These are phyloP conservation scores for Boletales sp. DNA, from an alignment of 768 basidiomycete species.

Conservation along the genomic window DNA sequence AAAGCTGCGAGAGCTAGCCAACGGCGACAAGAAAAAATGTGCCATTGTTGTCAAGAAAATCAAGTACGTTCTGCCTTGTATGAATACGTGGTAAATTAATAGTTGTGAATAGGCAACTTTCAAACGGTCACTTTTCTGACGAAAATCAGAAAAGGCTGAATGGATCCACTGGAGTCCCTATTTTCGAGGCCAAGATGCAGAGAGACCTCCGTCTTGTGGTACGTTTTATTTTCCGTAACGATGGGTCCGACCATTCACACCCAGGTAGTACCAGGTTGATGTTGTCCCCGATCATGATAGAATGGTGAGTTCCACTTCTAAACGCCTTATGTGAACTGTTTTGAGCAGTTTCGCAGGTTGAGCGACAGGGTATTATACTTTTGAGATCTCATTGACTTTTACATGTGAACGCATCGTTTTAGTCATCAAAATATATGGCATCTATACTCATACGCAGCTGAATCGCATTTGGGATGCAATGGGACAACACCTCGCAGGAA, in stretches of 20 bases:
- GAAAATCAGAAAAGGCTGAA: slow-evolving; percentile 65
- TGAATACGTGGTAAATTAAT: not conserved
- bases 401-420: not conserved
- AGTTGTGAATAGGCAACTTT: slow-evolving; percentile 52
- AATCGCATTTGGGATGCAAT: slow-evolving; percentile 47
- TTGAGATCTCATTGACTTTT: not conserved
- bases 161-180: slow-evolving; percentile 45
- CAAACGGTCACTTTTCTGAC: slow-evolving; percentile 63
- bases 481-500: slow-evolving; percentile 38
- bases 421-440: slow-evolving; percentile 50
- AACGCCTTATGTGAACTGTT: not conserved
- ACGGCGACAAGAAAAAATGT: slow-evolving; percentile 45
- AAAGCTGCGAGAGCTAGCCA: slow-evolving; percentile 46
- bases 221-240: slow-evolving; percentile 13
- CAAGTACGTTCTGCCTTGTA: slow-evolving; percentile 37
- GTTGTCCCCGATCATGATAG: slow-evolving; percentile 38
- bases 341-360: slow-evolving; percentile 28
- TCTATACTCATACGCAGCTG: slow-evolving; percentile 48
- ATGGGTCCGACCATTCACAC: not conserved
- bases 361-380: slow-evolving; percentile 34
- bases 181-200: slow-evolving; percentile 70
- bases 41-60: slow-evolving; percentile 65
- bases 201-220: slow-evolving; percentile 50
- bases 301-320: slow-evolving; percentile 16
- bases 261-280: slow-evolving; percentile 27